Percentiles rank a stretch among this genome's conserved stretches.
Conservation (phyloP, 2,329 filamentous ascomycete species). For the Pyricularia pennisetigena region DNA sequence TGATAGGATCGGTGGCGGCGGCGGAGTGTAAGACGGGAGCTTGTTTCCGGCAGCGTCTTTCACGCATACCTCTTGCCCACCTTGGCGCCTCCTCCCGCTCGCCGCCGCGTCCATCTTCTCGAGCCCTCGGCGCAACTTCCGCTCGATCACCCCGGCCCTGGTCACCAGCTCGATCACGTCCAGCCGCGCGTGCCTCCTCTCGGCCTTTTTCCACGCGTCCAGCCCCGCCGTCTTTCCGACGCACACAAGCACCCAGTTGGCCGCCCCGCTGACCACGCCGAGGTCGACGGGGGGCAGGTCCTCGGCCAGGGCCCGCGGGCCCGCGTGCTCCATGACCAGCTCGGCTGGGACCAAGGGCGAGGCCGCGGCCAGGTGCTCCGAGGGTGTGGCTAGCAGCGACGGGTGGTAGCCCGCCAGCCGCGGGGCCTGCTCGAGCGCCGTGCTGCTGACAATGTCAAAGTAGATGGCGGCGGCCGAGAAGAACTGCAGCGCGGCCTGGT, state of each 20-base stretch:
- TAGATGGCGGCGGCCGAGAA: slow-evolving; percentile 22
- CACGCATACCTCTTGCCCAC: background rate
- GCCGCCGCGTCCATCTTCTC: slow-evolving; percentile 14
- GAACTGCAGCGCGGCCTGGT: slow-evolving; percentile 23
- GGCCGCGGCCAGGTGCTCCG: background rate
- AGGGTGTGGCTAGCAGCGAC: slow-evolving; percentile 11
- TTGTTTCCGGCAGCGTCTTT: background rate
- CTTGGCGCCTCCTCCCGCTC: background rate
- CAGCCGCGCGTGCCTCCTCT: slow-evolving; percentile 29
- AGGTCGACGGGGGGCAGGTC: slow-evolving; percentile 19
- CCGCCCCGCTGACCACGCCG: slow-evolving; percentile 41
- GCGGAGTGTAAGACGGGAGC: background rate
- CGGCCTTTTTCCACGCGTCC: slow-evolving; percentile 43
- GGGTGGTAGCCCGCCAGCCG: slow-evolving; percentile 21
- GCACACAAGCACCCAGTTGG: slow-evolving; percentile 46
- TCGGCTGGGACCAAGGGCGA: background rate
- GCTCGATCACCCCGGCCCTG: slow-evolving; percentile 31
- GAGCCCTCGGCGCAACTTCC: slow-evolving; percentile 23
- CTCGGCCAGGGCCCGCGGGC: background rate
- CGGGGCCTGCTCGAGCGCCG: slow-evolving; percentile 21
- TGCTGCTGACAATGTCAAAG: slow-evolving; percentile 25
- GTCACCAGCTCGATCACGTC: slow-evolving; percentile 33
- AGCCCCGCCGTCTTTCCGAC: slow-evolving; percentile 44
- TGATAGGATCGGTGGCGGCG: background rate
- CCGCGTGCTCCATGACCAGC: background rate